These are phyloP conservation scores for Aspergillus flavus DNA, from an alignment of 2,329 filamentous ascomycete species.

Conservation along the genomic window DNA sequence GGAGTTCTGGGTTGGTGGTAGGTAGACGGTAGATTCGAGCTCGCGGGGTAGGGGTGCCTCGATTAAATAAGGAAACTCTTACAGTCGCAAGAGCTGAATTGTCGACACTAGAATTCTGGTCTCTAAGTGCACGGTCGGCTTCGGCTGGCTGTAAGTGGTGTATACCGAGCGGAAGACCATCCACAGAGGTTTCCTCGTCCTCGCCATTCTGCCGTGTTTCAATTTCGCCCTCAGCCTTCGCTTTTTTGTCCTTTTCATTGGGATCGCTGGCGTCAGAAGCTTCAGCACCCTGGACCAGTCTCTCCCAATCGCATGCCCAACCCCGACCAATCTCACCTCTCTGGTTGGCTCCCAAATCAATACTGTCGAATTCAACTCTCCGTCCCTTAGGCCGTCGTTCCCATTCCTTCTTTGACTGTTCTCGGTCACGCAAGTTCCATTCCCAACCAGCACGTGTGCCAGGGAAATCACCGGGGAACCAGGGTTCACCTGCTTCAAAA, in stretches of 20 bases:
- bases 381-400: constrained; percentile 79
- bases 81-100: constrained; percentile 58
- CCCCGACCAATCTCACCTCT: constrained; percentile 83
- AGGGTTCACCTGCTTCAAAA: constrained; percentile 76
- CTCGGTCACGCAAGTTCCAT: constrained; percentile 73
- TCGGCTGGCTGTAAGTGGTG: constrained; percentile 44
- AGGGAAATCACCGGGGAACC: constrained; percentile 85
- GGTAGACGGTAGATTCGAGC: constrained; percentile 88
- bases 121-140: constrained; percentile 31
- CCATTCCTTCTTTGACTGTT: constrained; percentile 66
- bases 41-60: constrained; percentile 70
- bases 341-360: constrained; percentile 72
- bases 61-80: constrained; percentile 66
- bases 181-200: constrained; percentile 11
- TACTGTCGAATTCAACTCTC: constrained; percentile 70
- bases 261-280: not conserved
- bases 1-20: constrained; percentile 54
- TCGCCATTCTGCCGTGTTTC: constrained; percentile 15
- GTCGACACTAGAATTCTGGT: constrained; percentile 24
- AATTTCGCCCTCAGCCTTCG: constrained; percentile 15
- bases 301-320: constrained; percentile 82
- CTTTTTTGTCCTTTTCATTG: constrained; percentile 4
- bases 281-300: constrained; percentile 54
- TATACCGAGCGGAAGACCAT: constrained; percentile 33
- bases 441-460: constrained; percentile 75